Percentiles rank a stretch among this genome's conserved stretches.
Evolutionary conservation across 306 rosid species (phyloP).

Genomic region (Adenanthera pavonina): DNA sequence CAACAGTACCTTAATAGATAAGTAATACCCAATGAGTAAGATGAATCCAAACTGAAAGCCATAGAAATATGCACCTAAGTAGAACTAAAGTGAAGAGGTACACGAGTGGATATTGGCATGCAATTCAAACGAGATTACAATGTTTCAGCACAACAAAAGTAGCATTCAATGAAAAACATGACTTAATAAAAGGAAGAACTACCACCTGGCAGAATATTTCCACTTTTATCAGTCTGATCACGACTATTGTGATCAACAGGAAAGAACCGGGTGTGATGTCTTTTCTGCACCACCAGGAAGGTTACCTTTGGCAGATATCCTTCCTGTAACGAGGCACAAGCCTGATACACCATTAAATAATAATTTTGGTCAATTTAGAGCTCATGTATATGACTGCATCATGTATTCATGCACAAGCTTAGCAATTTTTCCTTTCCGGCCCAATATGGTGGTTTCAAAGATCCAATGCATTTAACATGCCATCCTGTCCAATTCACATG

Average conservation of each 20-base stretch:
- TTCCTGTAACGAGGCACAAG: conserved; percentile 54
- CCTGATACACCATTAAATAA: conserved; percentile 43
- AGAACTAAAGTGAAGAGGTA: neutral
- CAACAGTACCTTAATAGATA: conserved; percentile 70
- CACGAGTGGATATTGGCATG: neutral
- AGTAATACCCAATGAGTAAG: neutral
- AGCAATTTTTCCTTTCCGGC: neutral
- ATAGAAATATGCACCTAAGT: neutral
- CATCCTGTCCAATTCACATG: neutral
- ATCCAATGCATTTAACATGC: neutral
- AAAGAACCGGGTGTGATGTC: conserved; percentile 69
- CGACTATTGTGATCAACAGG: conserved; percentile 39
- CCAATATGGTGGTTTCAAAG: neutral
- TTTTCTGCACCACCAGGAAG: conserved; percentile 66
- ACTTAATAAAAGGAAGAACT: neutral
- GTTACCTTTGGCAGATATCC: conserved; percentile 57
- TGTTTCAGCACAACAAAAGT: no score
- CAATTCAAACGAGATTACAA: neutral
- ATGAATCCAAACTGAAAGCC: neutral
- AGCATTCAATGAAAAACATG: neutral
- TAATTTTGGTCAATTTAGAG: neutral
- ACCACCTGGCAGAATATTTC: conserved; percentile 79
- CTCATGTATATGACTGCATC: neutral
- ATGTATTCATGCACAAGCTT: neutral
- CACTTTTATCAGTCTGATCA: conserved; percentile 54